A percentile compares a stretch with the other conserved stretches of the same genome.
Conservation (phyloP, 148 eudicot genomes). For the Amaranthus cruentus region DNA sequence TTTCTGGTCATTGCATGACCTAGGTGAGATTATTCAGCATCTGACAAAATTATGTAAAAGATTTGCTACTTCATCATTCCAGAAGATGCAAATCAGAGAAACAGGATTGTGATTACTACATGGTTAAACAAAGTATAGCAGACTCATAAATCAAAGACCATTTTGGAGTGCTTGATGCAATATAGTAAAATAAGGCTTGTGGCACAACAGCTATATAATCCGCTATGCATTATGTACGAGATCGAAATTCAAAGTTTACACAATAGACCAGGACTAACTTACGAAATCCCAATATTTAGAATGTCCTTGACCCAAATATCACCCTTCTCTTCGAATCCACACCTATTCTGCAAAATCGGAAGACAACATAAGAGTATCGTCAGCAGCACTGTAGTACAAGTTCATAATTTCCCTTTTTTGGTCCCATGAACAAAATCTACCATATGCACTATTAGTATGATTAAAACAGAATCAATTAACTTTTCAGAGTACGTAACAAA, state of each 20-base stretch:
- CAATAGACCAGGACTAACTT: conserved; percentile 32
- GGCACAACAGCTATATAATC: background rate
- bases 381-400: background rate
- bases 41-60: background rate
- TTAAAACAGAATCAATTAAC: background rate
- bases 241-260: background rate
- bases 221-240: background rate
- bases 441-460: conserved; percentile 3
- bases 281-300: conserved; percentile 96
- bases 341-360: conserved; percentile 67
- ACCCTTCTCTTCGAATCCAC: conserved; percentile 94
- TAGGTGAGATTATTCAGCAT: too few relatives aligned
- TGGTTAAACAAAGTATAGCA: background rate
- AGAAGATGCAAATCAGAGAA: background rate
- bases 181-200: background rate
- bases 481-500: background rate
- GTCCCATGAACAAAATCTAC: too few relatives aligned
- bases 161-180: background rate
- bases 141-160: background rate
- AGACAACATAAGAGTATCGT: background rate
- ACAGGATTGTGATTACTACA: background rate
- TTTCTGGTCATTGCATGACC: too few relatives aligned
- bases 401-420: background rate
- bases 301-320: conserved; percentile 93
- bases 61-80: background rate